These are phyloP conservation scores for Podospora tetraspora DNA, from an alignment of 495 filamentous ascomycete genomes.

Conservation along the genomic window DNA sequence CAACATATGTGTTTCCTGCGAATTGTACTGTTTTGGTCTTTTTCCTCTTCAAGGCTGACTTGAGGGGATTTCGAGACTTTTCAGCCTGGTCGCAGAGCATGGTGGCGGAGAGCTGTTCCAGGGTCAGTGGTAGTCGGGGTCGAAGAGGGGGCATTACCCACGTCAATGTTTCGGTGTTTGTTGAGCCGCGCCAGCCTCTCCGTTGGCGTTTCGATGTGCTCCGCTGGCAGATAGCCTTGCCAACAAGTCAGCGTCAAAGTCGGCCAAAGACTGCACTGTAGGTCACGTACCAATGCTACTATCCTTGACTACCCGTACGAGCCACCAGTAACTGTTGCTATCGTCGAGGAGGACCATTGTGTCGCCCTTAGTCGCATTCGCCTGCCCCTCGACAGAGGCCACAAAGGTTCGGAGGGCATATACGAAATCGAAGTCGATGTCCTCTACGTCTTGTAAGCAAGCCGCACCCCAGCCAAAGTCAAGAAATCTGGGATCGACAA, in stretches of 20 bases:
- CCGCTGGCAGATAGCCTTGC: conserved; percentile 87
- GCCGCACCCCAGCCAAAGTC: conserved; percentile 68
- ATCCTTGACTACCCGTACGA: conserved; percentile 94
- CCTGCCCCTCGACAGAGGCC: conserved; percentile 95
- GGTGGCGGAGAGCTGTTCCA: conserved; percentile 70
- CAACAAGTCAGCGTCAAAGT: conserved; percentile 18
- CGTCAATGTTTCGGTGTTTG: conserved; percentile 97
- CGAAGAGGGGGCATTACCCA: conserved; percentile 42
- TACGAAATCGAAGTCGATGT: conserved; percentile 99
- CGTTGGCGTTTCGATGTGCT: conserved; percentile 98
- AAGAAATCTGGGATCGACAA: conserved; percentile 52
- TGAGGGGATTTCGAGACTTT: conserved; percentile 83
- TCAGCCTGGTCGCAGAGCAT: conserved; percentile 91
- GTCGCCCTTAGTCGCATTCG: conserved; percentile 96
- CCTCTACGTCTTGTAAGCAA: conserved; percentile 81
- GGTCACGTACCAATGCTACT: conserved; percentile 78
- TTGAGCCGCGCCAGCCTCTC: conserved; percentile 90
- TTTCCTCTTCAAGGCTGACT: conserved; percentile 80
- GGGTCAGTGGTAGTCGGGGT: neutral
- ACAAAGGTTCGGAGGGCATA: conserved; percentile 98
- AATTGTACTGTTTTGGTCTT: conserved; percentile 90
- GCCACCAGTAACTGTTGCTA: conserved; percentile 99
- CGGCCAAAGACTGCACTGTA: neutral
- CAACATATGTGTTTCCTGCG: conserved; percentile 76
- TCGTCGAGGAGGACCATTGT: conserved; percentile 99